A percentile compares a stretch with the other conserved stretches of the same genome.
Conservation (phyloP, 2,329 filamentous ascomycete genomes). For the Chaetothyriales sp. region DNA sequence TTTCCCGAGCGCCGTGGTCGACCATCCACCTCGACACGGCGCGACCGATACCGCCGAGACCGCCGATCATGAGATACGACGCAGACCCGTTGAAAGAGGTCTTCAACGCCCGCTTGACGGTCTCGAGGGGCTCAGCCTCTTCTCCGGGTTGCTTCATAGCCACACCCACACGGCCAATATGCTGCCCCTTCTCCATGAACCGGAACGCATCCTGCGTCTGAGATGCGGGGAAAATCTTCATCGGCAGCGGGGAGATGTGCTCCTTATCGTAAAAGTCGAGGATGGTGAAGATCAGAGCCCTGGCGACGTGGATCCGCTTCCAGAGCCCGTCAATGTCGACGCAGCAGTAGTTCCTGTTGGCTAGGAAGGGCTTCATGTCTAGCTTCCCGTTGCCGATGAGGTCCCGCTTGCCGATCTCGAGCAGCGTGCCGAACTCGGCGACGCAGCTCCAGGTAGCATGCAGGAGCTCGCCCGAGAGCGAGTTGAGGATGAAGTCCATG, state of each 20-base stretch:
- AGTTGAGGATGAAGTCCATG: slow-evolving; percentile 19
- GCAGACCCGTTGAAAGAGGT: too few species aligned
- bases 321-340: not conserved
- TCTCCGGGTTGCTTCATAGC: not conserved
- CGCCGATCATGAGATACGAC: slow-evolving; percentile 15
- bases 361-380: slow-evolving; percentile 2
- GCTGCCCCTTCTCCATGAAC: slow-evolving; percentile 24
- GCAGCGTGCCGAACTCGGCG: slow-evolving; percentile 28
- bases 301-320: too few species aligned
- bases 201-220: slow-evolving; percentile 21
- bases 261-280: slow-evolving; percentile 5
- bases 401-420: slow-evolving; percentile 34
- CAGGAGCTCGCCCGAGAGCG: slow-evolving; percentile 19
- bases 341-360: slow-evolving; percentile 22
- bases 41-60: slow-evolving; percentile 13
- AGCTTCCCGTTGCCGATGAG: slow-evolving; percentile 1
- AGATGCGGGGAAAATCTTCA: slow-evolving; percentile 20
- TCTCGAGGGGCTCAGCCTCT: not conserved
- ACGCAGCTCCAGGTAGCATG: slow-evolving; percentile 16
- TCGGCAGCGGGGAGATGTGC: slow-evolving; percentile 22
- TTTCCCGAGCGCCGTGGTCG: slow-evolving; percentile 8
- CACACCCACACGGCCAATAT: slow-evolving; percentile 30
- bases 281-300: too few species aligned
- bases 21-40: slow-evolving; percentile 7
- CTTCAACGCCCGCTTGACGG: too few species aligned